phyloP scores from a whole-genome alignment of 2,329 filamentous ascomycete species.

The Monosporascus sp. region DNA sequence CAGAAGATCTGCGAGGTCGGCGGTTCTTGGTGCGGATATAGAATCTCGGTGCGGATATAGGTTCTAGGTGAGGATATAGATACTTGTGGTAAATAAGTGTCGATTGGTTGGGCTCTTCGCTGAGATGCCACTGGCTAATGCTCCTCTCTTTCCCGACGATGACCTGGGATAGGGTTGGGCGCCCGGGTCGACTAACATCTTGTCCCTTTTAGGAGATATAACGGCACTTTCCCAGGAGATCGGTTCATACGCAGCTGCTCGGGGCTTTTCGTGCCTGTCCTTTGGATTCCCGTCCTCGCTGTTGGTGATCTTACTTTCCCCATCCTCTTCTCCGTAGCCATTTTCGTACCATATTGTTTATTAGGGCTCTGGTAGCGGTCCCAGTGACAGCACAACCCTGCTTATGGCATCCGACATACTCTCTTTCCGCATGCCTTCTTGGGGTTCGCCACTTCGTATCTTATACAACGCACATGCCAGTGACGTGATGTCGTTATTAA shows the following conservation, averaged over 20 bases:
- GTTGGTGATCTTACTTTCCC: not conserved
- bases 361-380: not conserved
- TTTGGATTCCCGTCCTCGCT: not conserved
- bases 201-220: not conserved
- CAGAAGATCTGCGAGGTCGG: not conserved
- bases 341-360: not conserved
- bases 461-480: not conserved
- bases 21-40: not conserved
- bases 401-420: not conserved
- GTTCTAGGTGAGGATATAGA: not conserved
- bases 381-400: not conserved
- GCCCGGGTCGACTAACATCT: not conserved
- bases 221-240: not conserved
- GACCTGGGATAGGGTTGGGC: not conserved
- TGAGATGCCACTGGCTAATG: not conserved
- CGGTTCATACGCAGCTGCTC: not conserved
- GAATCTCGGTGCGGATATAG: not conserved
- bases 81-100: not conserved
- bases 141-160: not conserved
- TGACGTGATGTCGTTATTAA: not conserved
- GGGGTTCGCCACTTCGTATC: not conserved
- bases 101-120: not conserved
- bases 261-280: not conserved
- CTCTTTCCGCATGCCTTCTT: not conserved
- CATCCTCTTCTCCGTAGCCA: not conserved